phyloP scores from a whole-genome alignment of 2,329 filamentous ascomycete species.

The Monosporascus sp. region DNA sequence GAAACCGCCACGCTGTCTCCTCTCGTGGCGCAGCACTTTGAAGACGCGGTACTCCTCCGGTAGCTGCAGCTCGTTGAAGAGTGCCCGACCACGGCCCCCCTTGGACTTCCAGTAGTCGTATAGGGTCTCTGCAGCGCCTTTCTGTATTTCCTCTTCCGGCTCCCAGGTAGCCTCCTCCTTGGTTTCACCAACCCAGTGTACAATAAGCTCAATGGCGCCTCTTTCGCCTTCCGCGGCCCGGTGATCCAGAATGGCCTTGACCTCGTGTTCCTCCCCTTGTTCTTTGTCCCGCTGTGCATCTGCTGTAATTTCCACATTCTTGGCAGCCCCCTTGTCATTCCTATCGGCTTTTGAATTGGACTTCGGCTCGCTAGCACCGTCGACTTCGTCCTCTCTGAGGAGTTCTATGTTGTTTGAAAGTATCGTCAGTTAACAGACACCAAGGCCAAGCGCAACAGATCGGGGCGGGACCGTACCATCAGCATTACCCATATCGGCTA shows the following conservation, averaged over 20 bases:
- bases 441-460: not conserved
- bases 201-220: constrained; percentile 23
- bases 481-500: constrained; percentile 22
- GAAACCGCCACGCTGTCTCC: constrained; percentile 20
- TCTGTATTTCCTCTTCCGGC: constrained; percentile 28
- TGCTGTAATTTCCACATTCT: not conserved
- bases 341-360: not conserved
- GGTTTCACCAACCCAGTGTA: constrained; percentile 25
- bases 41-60: constrained; percentile 24
- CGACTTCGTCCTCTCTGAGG: not conserved
- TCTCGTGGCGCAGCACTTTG: constrained; percentile 23
- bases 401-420: constrained; percentile 2
- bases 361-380: not conserved
- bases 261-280: constrained; percentile 20
- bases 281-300: constrained; percentile 9
- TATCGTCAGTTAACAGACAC: not conserved
- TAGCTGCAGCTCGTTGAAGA: constrained; percentile 24
- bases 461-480: constrained; percentile 9
- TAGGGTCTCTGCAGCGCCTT: constrained; percentile 25
- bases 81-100: constrained; percentile 23
- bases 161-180: constrained; percentile 27
- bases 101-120: constrained; percentile 28
- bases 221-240: constrained; percentile 14
- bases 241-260: constrained; percentile 21
- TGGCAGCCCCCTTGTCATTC: constrained; percentile 12